Percentiles rank a stretch among this genome's conserved stretches.
phyloP scores from a whole-genome alignment of 2,329 filamentous ascomycete genomes.

The Curvularia spicifera region DNA sequence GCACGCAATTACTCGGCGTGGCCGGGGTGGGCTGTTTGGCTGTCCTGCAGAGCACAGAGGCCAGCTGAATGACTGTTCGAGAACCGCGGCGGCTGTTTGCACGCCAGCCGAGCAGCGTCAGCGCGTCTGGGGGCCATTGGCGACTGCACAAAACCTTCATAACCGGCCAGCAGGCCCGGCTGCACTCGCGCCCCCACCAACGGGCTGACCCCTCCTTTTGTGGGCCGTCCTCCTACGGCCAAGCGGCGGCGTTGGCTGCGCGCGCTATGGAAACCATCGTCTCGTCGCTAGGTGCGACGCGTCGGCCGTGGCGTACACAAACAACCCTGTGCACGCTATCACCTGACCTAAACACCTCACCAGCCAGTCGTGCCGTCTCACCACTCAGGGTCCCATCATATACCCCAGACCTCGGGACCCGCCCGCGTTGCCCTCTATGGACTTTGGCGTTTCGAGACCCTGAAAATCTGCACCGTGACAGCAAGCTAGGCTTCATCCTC shows the following conservation, averaged over 20 bases:
- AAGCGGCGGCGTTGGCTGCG: conserved; percentile 9
- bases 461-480: conserved; percentile 33
- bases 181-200: conserved; percentile 43
- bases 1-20: conserved; percentile 30
- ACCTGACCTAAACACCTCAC: conserved; percentile 36
- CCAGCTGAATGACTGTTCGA: conserved; percentile 43
- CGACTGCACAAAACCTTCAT: conserved; percentile 46
- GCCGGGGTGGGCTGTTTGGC: conserved; percentile 30
- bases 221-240: conserved; percentile 17
- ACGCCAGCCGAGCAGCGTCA: conserved; percentile 16
- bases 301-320: conserved; percentile 43
- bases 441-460: conserved; percentile 40
- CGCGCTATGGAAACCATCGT: conserved; percentile 31
- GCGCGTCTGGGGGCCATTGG: conserved; percentile 9
- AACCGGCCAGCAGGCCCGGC: conserved; percentile 24
- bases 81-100: conserved; percentile 32
- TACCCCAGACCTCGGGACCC: conserved; percentile 26
- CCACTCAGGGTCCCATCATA: conserved; percentile 20
- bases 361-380: conserved; percentile 4
- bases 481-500: conserved; percentile 25
- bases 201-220: conserved; percentile 44
- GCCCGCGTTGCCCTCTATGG: conserved; percentile 38
- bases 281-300: conserved; percentile 44
- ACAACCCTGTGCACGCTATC: conserved; percentile 39
- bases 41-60: conserved; percentile 30